Evolutionary conservation across 495 filamentous ascomycete species (phyloP).

Genomic region (Delitschia confertaspora): DNA sequence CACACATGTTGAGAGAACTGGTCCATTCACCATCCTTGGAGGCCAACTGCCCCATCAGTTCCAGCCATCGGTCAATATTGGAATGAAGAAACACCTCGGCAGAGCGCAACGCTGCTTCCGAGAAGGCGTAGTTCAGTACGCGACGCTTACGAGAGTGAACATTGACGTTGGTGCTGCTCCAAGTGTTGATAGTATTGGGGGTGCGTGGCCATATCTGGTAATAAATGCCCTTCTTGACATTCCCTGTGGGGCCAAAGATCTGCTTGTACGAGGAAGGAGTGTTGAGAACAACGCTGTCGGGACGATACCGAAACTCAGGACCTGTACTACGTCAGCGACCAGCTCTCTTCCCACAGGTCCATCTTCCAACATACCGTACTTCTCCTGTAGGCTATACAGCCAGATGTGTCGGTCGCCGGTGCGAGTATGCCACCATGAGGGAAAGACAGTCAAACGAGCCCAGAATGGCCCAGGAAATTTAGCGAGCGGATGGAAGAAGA

Average conservation of each 20-base stretch:
- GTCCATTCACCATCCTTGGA: slow-evolving; percentile 7
- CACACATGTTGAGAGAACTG: slow-evolving; percentile 40
- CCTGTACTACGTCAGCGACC: neutral
- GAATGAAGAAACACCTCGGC: no score
- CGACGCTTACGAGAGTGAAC: no score
- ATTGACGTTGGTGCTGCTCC: neutral
- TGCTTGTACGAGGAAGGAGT: neutral
- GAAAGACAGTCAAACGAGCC: neutral
- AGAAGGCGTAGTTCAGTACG: no score
- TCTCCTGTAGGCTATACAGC: neutral
- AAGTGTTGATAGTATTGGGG: slow-evolving; percentile 1
- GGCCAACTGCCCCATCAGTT: slow-evolving; percentile 15
- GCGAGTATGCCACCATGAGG: slow-evolving; percentile 1
- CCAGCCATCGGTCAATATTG: slow-evolving; percentile 33
- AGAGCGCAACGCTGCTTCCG: no score
- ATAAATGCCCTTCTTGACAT: neutral
- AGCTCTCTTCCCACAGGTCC: neutral
- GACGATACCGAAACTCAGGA: neutral
- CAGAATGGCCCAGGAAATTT: slow-evolving; percentile 5
- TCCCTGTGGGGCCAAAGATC: slow-evolving; percentile 2
- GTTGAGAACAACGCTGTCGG: neutral
- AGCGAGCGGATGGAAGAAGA: slow-evolving; percentile 8
- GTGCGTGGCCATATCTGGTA: neutral
- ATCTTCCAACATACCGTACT: neutral
- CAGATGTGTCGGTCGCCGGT: neutral